These are phyloP conservation scores for Trypanosoma melophagium DNA, from an alignment of 208 protist genomes.

Conservation along the genomic window DNA sequence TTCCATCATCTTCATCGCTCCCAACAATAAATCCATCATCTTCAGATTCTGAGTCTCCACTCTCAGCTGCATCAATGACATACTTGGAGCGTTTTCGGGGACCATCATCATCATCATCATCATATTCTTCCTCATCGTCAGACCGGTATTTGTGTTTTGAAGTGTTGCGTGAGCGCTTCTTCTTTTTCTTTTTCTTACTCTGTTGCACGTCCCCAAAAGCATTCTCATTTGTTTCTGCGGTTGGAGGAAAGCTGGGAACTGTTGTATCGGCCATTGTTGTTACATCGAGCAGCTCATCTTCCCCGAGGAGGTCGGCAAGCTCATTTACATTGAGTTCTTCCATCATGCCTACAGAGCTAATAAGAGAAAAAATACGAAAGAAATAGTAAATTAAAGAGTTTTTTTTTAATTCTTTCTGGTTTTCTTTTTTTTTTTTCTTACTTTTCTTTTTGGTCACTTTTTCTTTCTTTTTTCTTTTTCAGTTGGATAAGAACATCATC, in stretches of 20 bases:
- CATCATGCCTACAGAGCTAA: slow-evolving; percentile 32
- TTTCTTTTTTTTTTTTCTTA: neutral
- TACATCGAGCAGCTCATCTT: slow-evolving; percentile 22
- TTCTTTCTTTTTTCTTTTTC: neutral
- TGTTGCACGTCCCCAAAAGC: neutral
- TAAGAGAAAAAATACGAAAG: slow-evolving; percentile 21
- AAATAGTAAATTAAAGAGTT: slow-evolving; percentile 15
- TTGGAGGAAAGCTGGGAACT: neutral
- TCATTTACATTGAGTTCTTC: slow-evolving; percentile 76
- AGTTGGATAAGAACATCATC: neutral
- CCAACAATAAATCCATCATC: slow-evolving; percentile 47
- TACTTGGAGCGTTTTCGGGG: slow-evolving; percentile 37
- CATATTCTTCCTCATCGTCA: slow-evolving; percentile 24
- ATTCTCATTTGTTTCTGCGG: neutral
- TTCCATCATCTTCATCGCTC: slow-evolving; percentile 46
- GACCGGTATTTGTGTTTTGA: slow-evolving; percentile 27
- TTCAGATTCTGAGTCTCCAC: slow-evolving; percentile 31
- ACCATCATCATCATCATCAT: slow-evolving; percentile 30
- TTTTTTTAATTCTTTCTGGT: neutral
- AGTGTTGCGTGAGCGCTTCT: slow-evolving; percentile 4
- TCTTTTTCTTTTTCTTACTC: slow-evolving; percentile 23
- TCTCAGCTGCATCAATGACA: slow-evolving; percentile 51
- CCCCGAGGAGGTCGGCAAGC: slow-evolving; percentile 58
- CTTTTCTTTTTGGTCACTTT: slow-evolving; percentile 2
- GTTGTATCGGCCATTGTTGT: slow-evolving; percentile 1